Conservation (phyloP, 2,329 filamentous ascomycete species). For the Emergomyces africanus region DNA sequence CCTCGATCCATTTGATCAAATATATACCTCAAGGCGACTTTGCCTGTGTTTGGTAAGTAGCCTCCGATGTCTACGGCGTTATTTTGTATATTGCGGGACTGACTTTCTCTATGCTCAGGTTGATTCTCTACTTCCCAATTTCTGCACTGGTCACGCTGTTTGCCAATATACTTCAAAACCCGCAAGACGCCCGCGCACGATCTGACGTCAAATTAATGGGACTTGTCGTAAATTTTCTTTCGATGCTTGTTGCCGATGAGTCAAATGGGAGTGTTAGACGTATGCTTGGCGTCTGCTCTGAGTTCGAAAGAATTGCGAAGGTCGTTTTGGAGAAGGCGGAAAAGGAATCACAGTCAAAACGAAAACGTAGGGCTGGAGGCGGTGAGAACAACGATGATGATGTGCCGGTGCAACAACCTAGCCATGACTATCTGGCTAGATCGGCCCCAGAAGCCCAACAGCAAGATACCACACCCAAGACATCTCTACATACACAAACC, state of each 20-base stretch:
- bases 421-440: background rate
- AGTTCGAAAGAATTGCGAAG: conserved; percentile 89
- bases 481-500: background rate
- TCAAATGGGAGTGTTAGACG: conserved; percentile 83
- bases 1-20: conserved; percentile 85
- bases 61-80: background rate
- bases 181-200: conserved; percentile 72
- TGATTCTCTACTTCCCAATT: conserved; percentile 93
- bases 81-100: conserved; percentile 3
- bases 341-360: conserved; percentile 63
- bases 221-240: conserved; percentile 81
- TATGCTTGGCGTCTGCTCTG: conserved; percentile 88
- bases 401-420: background rate
- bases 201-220: conserved; percentile 88
- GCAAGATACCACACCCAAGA: background rate
- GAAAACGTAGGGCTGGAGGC: conserved; percentile 71
- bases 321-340: conserved; percentile 86
- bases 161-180: conserved; percentile 92
- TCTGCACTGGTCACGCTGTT: conserved; percentile 91
- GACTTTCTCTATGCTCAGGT: conserved; percentile 35
- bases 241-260: conserved; percentile 76
- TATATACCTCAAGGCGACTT: conserved; percentile 95
- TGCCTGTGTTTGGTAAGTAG: conserved; percentile 77
- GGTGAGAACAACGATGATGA: conserved; percentile 21
- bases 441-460: conserved; percentile 2